A percentile compares a stretch with the other conserved stretches of the same genome.
phyloP scores from a whole-genome alignment of 345 rosid genomes.

The Salix suchowensis region DNA sequence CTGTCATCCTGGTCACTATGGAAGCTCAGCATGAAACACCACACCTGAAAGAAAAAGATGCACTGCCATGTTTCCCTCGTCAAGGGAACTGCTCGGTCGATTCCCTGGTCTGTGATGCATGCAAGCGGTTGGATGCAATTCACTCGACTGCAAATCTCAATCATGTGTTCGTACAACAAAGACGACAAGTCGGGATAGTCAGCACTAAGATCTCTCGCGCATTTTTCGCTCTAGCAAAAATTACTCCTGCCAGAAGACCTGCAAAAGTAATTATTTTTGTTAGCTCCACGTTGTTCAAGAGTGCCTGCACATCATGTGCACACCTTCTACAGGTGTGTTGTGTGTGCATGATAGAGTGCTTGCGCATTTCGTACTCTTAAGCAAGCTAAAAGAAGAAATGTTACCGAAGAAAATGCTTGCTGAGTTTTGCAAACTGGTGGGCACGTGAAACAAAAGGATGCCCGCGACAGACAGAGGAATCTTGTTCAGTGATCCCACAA shows the following conservation, averaged over 20 bases:
- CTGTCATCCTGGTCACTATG: background rate
- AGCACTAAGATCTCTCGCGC: slow-evolving; percentile 52
- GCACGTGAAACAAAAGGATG: slow-evolving; percentile 78
- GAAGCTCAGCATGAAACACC: background rate
- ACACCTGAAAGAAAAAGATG: background rate
- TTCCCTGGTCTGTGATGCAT: background rate
- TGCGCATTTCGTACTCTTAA: background rate
- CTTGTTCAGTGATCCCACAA: slow-evolving; percentile 94
- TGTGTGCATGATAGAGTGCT: background rate
- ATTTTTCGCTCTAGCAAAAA: slow-evolving; percentile 92
- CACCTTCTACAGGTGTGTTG: background rate
- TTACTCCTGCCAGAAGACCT: slow-evolving; percentile 91
- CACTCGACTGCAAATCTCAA: background rate
- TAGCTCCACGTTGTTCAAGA: background rate
- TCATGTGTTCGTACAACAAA: background rate
- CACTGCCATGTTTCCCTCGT: background rate
- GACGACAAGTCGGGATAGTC: background rate
- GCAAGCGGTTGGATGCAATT: background rate
- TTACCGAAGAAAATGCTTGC: slow-evolving; percentile 93
- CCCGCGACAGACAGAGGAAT: slow-evolving; percentile 87
- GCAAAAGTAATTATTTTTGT: slow-evolving; percentile 13
- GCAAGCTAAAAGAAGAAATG: slow-evolving; percentile 6
- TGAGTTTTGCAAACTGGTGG: slow-evolving; percentile 87
- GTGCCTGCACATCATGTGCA: background rate
- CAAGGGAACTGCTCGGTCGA: background rate